Evolutionary conservation across 495 filamentous ascomycete genomes (phyloP), one percentile per base, ranked within the genome.

Genomic region (Friedmanniomyces simplex): DNA sequence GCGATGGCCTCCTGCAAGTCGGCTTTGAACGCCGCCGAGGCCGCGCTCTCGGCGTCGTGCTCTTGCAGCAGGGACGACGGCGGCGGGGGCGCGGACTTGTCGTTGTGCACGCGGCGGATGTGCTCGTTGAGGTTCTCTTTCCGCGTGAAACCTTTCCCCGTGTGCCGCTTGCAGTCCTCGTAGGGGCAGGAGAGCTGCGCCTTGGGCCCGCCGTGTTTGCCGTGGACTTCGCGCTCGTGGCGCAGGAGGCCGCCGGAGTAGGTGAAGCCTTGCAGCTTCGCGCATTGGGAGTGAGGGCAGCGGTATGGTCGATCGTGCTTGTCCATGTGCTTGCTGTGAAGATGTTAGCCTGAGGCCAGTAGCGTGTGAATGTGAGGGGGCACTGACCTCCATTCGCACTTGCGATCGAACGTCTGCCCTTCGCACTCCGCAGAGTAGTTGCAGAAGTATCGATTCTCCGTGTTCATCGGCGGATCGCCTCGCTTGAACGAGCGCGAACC

Each of bases 241-340:
- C 91, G 80, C 10, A 90, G 70, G 1, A 96, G 80, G 11, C 91
- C 91, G 21, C 91, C 91, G 0, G 85, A 88, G 69, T 96, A 96
- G 14, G 91, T 95, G 72, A 96, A 96, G 20, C 91, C 91, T 60
- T 86, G 85, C 0, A 95, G 79, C 61, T 95, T 95, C 60, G 89
- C 87, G 68, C 91, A 96, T 20, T 81, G 82, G 16, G 77, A 76
- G 25, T 86, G 80, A 24, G 71, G 70, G 69, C 91, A 96, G 57
- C 88, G 85, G 72, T 95, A 96, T 0, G 91, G 91, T 18, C 91
- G 77, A 54, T 91, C 88, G 66, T 96, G 91, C 71, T 96, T 96
- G 73, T 96, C 91, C 88, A 94, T 94, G 69, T 96, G 91, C 73
- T 95, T 91, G 57, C 89, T 91, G 18, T 13, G 16, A 51, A 42